Percentiles rank a stretch among this genome's conserved stretches.
Conservation (phyloP, 83 land plant genomes). For the Diphasiastrum complanatum region DNA sequence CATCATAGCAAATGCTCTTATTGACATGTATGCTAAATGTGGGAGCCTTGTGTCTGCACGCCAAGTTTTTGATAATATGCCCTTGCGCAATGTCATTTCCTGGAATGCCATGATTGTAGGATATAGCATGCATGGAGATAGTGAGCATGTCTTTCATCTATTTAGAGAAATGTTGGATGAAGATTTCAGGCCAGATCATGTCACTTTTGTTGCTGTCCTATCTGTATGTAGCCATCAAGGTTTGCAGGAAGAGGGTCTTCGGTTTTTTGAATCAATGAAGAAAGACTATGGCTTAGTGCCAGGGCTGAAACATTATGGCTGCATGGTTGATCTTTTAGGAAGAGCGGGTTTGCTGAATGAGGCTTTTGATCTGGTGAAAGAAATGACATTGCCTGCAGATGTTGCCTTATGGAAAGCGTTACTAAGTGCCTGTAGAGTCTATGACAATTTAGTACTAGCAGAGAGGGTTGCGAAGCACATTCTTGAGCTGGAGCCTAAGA, state of each 20-base stretch:
- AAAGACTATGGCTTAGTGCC: conserved; percentile 39
- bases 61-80: conserved; percentile 30
- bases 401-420: conserved; percentile 27
- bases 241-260: not conserved
- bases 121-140: conserved; percentile 40
- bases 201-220: conserved; percentile 47
- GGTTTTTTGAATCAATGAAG: conserved; percentile 21
- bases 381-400: not conserved
- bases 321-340: conserved; percentile 33
- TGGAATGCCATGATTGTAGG: conserved; percentile 55
- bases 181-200: conserved; percentile 38
- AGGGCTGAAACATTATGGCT: conserved; percentile 34
- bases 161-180: conserved; percentile 39
- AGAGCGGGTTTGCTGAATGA: conserved; percentile 25
- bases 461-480: conserved; percentile 28
- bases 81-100: conserved; percentile 39
- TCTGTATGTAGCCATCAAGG: conserved; percentile 41
- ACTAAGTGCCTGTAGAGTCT: conserved; percentile 38
- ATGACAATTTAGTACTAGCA: conserved; percentile 34
- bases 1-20: conserved; percentile 40
- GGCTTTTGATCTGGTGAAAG: conserved; percentile 35
- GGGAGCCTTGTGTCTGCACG: conserved; percentile 31
- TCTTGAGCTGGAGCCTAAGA: conserved; percentile 38
- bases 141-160: conserved; percentile 25
- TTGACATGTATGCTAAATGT: conserved; percentile 56